Evolutionary conservation across 2,329 filamentous ascomycete species (phyloP).

Genomic region (Pestalotiopsis sp.): DNA sequence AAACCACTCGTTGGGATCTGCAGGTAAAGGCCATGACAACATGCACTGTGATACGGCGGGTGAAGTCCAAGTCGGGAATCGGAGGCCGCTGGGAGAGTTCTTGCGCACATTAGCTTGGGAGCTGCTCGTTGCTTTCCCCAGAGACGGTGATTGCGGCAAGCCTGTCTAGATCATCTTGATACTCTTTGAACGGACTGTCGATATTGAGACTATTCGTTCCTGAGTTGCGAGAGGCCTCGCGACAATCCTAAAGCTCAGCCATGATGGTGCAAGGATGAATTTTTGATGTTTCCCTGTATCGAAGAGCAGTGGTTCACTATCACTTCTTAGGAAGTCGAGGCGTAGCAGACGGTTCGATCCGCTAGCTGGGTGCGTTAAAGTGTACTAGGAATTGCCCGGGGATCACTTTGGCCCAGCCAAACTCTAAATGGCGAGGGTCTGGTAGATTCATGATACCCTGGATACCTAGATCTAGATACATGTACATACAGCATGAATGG

Average conservation of each 20-base stretch:
- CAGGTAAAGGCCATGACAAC: background rate
- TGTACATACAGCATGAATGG: background rate
- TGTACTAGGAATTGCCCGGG: background rate
- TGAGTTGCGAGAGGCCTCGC: too few relatives aligned
- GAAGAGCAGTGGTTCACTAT: background rate
- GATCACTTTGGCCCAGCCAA: background rate
- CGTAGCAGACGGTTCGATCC: constrained; percentile 1
- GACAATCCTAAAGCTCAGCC: too few relatives aligned
- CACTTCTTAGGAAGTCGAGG: constrained; percentile 1
- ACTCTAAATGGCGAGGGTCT: background rate
- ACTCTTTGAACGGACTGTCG: too few relatives aligned
- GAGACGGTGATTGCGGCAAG: background rate
- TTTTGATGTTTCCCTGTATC: too few relatives aligned
- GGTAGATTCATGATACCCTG: too few relatives aligned
- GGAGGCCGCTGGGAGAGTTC: background rate
- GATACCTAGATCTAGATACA: background rate
- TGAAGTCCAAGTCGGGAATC: background rate
- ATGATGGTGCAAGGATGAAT: too few relatives aligned
- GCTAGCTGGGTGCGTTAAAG: background rate
- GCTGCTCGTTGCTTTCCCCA: background rate
- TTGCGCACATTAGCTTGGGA: background rate
- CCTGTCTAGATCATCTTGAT: background rate
- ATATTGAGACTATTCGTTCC: too few relatives aligned
- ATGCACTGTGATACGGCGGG: background rate
- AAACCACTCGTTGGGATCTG: background rate